phyloP scores from a whole-genome alignment of 192 early-diverging fungal species.

The Coemansia sp. region DNA sequence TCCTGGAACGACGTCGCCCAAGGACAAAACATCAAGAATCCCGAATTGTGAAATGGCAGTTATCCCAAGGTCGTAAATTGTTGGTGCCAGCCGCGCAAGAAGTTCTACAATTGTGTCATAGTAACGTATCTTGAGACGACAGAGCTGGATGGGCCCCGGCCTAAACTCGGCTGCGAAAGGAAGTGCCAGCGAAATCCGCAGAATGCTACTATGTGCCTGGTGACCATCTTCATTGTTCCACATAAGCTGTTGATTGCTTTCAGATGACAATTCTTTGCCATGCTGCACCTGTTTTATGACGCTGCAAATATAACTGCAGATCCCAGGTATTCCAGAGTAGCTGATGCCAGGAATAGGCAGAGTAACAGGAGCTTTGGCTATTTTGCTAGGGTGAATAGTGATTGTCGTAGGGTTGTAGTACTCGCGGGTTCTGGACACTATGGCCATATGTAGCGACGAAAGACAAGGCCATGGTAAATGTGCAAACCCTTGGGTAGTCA shows the following conservation, averaged over 20 bases:
- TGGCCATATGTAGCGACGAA: not conserved
- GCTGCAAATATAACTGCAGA: not conserved
- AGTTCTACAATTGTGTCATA: not conserved
- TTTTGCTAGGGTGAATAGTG: not conserved
- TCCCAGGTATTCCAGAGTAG: not conserved
- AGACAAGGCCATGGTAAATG: not conserved
- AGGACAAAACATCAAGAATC: not conserved
- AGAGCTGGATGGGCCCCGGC: not conserved
- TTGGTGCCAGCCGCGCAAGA: not conserved
- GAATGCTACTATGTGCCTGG: not conserved
- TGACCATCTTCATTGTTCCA: conserved; percentile 3
- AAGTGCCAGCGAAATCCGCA: not conserved
- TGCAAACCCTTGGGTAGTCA: not conserved
- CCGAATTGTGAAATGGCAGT: not conserved
- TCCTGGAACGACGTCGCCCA: not conserved
- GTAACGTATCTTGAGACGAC: not conserved
- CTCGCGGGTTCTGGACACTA: not conserved
- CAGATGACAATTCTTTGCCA: not conserved
- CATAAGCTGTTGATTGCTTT: not conserved
- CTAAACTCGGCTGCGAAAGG: not conserved
- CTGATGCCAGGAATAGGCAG: not conserved
- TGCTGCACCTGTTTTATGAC: not conserved
- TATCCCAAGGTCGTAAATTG: not conserved
- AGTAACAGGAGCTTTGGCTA: not conserved
- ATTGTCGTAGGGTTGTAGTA: not conserved